Percentiles rank a stretch among this genome's conserved stretches.
These are phyloP conservation scores for Meripilus lineatus DNA, from an alignment of 1,284 basidiomycete genomes.

Conservation along the genomic window DNA sequence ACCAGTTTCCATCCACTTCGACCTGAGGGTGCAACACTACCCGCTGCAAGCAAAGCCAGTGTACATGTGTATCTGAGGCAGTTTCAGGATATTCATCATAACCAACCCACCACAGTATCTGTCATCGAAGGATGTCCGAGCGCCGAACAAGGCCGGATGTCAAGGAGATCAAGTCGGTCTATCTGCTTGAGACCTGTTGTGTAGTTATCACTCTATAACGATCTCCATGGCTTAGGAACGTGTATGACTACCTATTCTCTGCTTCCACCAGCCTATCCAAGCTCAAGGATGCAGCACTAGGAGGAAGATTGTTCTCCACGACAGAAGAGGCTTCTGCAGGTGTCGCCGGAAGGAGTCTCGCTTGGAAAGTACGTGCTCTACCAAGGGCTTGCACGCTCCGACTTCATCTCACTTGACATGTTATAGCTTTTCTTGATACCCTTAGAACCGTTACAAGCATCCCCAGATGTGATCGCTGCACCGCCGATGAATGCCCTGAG, in stretches of 20 bases:
- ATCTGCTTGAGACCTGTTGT: conserved; percentile 13
- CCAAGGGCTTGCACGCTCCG: conserved; percentile 10
- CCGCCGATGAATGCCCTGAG: conserved; percentile 43
- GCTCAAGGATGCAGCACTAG: conserved; percentile 58
- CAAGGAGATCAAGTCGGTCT: conserved; percentile 19
- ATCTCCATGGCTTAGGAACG: conserved; percentile 38
- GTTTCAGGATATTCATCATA: too few species aligned
- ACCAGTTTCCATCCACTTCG: too few species aligned
- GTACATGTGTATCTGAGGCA: too few species aligned
- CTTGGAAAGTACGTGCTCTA: conserved; percentile 62
- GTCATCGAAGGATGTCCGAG: too few species aligned
- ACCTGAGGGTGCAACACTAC: too few species aligned
- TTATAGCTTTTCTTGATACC: conserved; percentile 57
- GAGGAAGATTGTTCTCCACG: conserved; percentile 49
- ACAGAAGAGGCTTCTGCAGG: conserved; percentile 29
- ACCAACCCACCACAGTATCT: too few species aligned
- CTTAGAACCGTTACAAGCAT: conserved; percentile 50
- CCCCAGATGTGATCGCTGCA: conserved; percentile 37
- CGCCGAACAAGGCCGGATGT: conserved; percentile 13
- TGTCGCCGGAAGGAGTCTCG: conserved; percentile 64
- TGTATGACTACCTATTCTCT: conserved; percentile 58
- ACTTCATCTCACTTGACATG: conserved; percentile 3
- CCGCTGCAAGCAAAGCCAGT: too few species aligned
- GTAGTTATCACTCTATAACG: conserved; percentile 13
- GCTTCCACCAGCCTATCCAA: conserved; percentile 51